These are phyloP conservation scores for Ogataea zsoltii DNA, from an alignment of 805 yeast genomes.

Conservation along the genomic window DNA sequence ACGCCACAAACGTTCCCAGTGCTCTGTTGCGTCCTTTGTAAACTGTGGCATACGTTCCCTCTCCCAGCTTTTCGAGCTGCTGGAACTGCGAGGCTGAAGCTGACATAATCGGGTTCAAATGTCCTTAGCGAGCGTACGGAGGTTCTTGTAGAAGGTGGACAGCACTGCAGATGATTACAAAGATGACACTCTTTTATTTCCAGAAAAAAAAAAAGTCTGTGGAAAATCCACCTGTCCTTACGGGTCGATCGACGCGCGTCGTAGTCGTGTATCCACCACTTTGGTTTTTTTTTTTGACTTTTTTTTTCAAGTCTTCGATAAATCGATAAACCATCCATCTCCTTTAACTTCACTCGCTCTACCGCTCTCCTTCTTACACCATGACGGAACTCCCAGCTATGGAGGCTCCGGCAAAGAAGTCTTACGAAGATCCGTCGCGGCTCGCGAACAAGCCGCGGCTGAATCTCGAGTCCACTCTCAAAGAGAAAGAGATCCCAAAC, in stretches of 20 bases:
- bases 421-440: constrained; percentile 3
- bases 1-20: constrained; percentile 87
- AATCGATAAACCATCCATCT: too few relatives aligned
- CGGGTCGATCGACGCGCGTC: constrained; percentile 8
- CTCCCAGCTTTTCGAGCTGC: constrained; percentile 81
- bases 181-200: background rate
- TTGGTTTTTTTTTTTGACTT: background rate
- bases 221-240: background rate
- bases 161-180: background rate
- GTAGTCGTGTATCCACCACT: constrained; percentile 1
- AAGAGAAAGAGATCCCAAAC: constrained; percentile 37
- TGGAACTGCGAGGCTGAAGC: constrained; percentile 43
- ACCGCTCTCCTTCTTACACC: too few relatives aligned
- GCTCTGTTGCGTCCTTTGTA: constrained; percentile 88
- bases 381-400: background rate
- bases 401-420: background rate
- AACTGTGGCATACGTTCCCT: constrained; percentile 98
- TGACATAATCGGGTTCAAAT: constrained; percentile 23
- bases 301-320: background rate
- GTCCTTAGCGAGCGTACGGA: background rate
- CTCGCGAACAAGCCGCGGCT: constrained; percentile 9
- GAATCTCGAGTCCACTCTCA: constrained; percentile 25
- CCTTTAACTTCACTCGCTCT: too few relatives aligned
- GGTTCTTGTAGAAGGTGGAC: too few relatives aligned
- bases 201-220: constrained; percentile 5